Base-by-base conservation (phyloP, 441 rosid genomes). In the Adansonia madagascariensis region DNA sequence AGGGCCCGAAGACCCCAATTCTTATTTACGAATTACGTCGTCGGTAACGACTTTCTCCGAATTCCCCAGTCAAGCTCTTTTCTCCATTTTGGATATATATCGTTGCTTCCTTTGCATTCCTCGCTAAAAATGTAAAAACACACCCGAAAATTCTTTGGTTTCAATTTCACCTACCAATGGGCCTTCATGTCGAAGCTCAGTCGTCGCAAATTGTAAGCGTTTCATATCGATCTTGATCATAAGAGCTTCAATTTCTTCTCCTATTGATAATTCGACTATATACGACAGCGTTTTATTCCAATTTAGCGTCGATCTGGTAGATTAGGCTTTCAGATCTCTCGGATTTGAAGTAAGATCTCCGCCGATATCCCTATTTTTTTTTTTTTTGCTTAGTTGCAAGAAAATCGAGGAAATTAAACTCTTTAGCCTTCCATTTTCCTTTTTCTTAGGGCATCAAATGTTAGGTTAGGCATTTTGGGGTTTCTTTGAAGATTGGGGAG, bases 281-380 rank as follows among this genome's bases (percentile, higher is more conserved):
- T 18, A 41, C 10, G 3, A 44, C 9, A 18, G 0, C 72, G 14
- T 2, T 61, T 41, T 46, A 10, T 4, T 20, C 5, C 17, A 6
- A 18, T 44, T 20, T 11, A 10, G 3, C 35, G 17, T 46, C 55
- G 55, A 44, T 46, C 17, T 11, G 14, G 35, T 44, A 18, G 2
- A 18, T 44, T 44, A 18, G n/a, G n/a, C 55, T 44, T 44, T 20
- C 71, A 20, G 55, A 67, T 46, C 55, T 67, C 27, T 66, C 53
- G 53, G 11, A 18, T 66, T 66, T 18, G 31, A 66, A 44, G 71
- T 66, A 44, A 66, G 53, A 66, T 66, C 31, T 59, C 12, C 24
- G 7, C 8, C 11, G 18, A 41, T n/a, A 43, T 41, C 50, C 14
- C 15, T 17, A 3, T 17, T 56, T 6, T 56, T 18, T 3, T 43